Conservation (phyloP, 257 asterid species). For the Buddleja alternifolia region DNA sequence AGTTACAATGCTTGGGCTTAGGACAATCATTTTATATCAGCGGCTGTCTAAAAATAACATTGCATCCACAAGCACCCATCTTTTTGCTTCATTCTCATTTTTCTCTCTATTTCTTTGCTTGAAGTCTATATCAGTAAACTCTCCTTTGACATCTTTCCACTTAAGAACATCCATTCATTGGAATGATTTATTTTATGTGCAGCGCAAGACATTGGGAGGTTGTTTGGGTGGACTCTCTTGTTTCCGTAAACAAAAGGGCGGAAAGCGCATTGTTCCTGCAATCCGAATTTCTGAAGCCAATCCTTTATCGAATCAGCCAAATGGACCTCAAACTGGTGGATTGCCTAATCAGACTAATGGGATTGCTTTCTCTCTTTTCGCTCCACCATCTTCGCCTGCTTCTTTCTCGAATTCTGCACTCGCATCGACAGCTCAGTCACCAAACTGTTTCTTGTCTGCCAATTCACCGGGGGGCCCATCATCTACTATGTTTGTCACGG, state of each 20-base stretch:
- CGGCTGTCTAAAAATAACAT: neutral
- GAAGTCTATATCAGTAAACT: slow-evolving; percentile 17
- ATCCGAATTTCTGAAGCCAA: slow-evolving; percentile 77
- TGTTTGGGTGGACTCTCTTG: slow-evolving; percentile 87
- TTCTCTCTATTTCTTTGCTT: neutral
- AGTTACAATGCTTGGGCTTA: no score
- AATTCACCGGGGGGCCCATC: slow-evolving; percentile 57
- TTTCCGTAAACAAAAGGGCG: slow-evolving; percentile 85
- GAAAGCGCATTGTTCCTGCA: slow-evolving; percentile 89
- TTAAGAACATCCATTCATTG: slow-evolving; percentile 8
- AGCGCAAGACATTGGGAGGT: slow-evolving; percentile 89
- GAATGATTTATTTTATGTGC: slow-evolving; percentile 40
- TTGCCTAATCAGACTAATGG: slow-evolving; percentile 56
- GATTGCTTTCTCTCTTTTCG: slow-evolving; percentile 49
- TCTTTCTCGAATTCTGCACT: slow-evolving; percentile 60
- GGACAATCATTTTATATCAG: neutral
- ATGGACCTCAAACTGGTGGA: slow-evolving; percentile 69
- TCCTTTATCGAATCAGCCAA: slow-evolving; percentile 59
- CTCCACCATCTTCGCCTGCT: slow-evolving; percentile 86
- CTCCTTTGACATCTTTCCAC: neutral
- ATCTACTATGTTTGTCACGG: slow-evolving; percentile 60
- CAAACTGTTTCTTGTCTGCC: slow-evolving; percentile 52
- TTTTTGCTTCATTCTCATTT: slow-evolving; percentile 2
- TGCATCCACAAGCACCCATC: neutral
- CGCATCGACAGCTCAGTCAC: slow-evolving; percentile 66